phyloP scores from a whole-genome alignment of 139 green algal species.

The Desmodesmus armatus region DNA sequence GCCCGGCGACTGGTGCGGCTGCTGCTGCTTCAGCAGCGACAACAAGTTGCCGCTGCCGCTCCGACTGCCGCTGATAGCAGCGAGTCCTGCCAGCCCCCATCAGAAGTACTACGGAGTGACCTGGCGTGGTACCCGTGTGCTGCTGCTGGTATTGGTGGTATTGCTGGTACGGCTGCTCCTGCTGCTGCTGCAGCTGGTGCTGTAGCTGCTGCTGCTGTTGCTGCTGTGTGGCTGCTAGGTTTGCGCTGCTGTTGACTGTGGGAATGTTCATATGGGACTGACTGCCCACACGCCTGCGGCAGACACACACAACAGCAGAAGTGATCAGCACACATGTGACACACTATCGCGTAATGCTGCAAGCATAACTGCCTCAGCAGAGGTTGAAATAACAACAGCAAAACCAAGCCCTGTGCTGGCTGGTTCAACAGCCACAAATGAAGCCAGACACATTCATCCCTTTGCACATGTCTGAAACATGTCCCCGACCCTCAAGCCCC shows the following conservation, averaged over 20 bases:
- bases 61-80: neutral
- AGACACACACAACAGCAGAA: neutral
- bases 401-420: no score
- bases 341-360: no score
- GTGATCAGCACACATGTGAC: no score
- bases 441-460: no score
- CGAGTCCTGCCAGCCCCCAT: no score
- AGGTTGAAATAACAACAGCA: no score
- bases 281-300: conserved; percentile 38
- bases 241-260: conserved; percentile 40
- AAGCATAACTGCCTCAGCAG: no score
- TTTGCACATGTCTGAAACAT: no score
- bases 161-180: conserved; percentile 3
- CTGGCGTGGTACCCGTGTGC: no score
- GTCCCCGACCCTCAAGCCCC: no score
- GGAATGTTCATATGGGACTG: conserved; percentile 39
- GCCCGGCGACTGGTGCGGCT: neutral
- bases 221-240: conserved; percentile 39
- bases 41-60: conserved; percentile 17
- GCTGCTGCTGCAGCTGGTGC: conserved; percentile 17
- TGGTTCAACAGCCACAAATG: no score
- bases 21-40: conserved; percentile 37
- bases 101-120: no score
- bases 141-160: conserved; percentile 13
- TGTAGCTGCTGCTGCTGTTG: neutral